Evolutionary conservation across 495 filamentous ascomycete genomes (phyloP).

Genomic region (Coniosporium apollinis): DNA sequence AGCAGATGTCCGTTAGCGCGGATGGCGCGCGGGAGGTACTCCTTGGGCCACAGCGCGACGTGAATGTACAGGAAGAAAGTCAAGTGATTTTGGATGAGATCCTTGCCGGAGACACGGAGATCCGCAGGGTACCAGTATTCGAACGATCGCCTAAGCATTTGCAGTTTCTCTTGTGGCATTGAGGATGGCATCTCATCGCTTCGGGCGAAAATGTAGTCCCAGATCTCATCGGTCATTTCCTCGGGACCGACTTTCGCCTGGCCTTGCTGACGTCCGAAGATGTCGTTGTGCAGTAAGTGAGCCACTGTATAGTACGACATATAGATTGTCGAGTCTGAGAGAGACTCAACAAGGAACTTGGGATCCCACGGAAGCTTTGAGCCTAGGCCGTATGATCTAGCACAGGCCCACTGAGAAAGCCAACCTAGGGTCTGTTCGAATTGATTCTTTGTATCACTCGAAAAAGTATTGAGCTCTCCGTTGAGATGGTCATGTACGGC

Average conservation of each 20-base stretch:
- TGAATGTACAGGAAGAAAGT: conserved; percentile 97
- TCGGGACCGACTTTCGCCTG: conserved; percentile 50
- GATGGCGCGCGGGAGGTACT: conserved; percentile 74
- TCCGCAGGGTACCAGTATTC: conserved; percentile 96
- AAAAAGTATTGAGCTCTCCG: conserved; percentile 50
- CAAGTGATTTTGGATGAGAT: conserved; percentile 43
- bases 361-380: conserved; percentile 92
- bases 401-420: conserved; percentile 92
- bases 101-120: conserved; percentile 45
- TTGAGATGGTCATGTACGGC: conserved; percentile 56
- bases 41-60: conserved; percentile 65
- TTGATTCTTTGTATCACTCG: conserved; percentile 59
- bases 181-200: conserved; percentile 45
- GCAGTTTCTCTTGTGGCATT: conserved; percentile 53
- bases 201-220: conserved; percentile 80
- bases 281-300: conserved; percentile 63
- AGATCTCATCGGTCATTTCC: conserved; percentile 90
- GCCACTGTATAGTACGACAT: conserved; percentile 95
- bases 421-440: conserved; percentile 76
- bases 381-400: conserved; percentile 79
- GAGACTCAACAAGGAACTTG: conserved; percentile 78
- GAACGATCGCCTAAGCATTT: conserved; percentile 73
- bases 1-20: conserved; percentile 85
- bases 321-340: conserved; percentile 86
- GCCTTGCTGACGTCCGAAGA: conserved; percentile 61